Percentiles rank a stretch among this genome's conserved stretches.
Evolutionary conservation across 2,329 filamentous ascomycete species (phyloP).

Genomic region (Harringtonia aguacate): DNA sequence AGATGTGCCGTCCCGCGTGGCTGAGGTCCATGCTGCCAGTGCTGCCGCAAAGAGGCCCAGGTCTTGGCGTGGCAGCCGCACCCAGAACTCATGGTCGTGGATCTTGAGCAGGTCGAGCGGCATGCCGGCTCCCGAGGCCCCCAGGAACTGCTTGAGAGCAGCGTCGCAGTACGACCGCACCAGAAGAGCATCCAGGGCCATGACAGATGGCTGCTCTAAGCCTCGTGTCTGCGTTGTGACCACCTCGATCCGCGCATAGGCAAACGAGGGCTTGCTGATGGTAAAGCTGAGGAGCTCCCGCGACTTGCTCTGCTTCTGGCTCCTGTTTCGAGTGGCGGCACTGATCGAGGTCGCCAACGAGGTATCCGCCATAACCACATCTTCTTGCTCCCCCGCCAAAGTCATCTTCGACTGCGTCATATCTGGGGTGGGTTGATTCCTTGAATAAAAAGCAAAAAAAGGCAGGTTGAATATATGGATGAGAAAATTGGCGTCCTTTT

Average conservation of each 20-base stretch:
- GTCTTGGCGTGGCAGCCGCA: constrained; percentile 53
- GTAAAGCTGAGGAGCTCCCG: constrained; percentile 38
- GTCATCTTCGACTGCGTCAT: background rate
- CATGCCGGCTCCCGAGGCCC: constrained; percentile 55
- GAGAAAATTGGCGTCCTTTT: too few species aligned
- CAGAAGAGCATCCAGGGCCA: constrained; percentile 49
- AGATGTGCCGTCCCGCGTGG: constrained; percentile 25
- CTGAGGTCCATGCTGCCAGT: constrained; percentile 52
- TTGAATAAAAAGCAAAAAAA: too few species aligned
- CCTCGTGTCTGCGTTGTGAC: constrained; percentile 15
- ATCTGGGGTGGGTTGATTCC: too few species aligned
- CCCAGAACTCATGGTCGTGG: constrained; percentile 44
- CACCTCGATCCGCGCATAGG: constrained; percentile 47
- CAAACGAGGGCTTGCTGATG: constrained; percentile 39
- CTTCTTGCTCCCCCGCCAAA: background rate
- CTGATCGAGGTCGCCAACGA: constrained; percentile 6
- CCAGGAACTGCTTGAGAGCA: constrained; percentile 59
- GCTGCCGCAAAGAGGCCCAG: constrained; percentile 51
- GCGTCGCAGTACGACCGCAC: constrained; percentile 51
- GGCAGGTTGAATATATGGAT: too few species aligned
- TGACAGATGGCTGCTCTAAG: background rate
- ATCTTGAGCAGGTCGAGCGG: constrained; percentile 60
- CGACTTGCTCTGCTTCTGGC: constrained; percentile 7
- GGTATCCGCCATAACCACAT: constrained; percentile 17
- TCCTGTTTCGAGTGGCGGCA: constrained; percentile 1